Base-by-base conservation (phyloP, 768 basidiomycete species). In the Rhizopogon vinicolor region DNA sequence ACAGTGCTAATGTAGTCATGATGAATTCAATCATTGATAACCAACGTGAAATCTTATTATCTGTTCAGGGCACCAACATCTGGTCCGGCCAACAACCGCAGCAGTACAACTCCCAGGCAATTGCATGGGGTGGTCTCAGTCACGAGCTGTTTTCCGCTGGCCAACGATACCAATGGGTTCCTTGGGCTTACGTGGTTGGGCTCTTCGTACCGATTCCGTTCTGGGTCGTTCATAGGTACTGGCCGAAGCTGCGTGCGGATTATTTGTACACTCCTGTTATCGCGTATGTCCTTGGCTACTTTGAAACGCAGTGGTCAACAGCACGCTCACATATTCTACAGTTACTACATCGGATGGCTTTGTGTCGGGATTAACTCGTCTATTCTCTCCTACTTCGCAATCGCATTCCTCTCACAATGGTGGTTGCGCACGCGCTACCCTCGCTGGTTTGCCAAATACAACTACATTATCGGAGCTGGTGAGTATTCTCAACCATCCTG, bases 381-480 rank as follows among this genome's bases (percentile, higher is more conserved):
- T 0, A 0, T 52, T 14, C 3, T 58, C 9, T 51, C 58, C 14
- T 64, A 53, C 48, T 67, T 64, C 16, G 1, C 18, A 2, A 43
- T 73, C 7, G 68, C 62, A n/a, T 63, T 74, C 48, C 33, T 65
- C 25, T 75, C 71, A 16, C 74, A 75, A 48, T 75, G 68, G 65
- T 75, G 72, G 61, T 54, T 75, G 10, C 66, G 74, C 51, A 72
- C 70, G 18, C 69, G 74, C 19, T 57, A 65, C 31, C 64, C 74
- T 7, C 62, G 58, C 10, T 74, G 64, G 73, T 74, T 75, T 64
- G 61, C 62, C 39, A 70, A 68, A 53, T 72, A 74, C 58, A 75
- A 73, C 46, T 73, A 74, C 53, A 51, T 72, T 16, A 51, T 68
- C 16, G 46, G 59, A 19, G 88, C 85, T 51, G 86, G 67, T 64